Conservation (phyloP, 352 stramenopile species). For the Globisporangium barbulae region DNA sequence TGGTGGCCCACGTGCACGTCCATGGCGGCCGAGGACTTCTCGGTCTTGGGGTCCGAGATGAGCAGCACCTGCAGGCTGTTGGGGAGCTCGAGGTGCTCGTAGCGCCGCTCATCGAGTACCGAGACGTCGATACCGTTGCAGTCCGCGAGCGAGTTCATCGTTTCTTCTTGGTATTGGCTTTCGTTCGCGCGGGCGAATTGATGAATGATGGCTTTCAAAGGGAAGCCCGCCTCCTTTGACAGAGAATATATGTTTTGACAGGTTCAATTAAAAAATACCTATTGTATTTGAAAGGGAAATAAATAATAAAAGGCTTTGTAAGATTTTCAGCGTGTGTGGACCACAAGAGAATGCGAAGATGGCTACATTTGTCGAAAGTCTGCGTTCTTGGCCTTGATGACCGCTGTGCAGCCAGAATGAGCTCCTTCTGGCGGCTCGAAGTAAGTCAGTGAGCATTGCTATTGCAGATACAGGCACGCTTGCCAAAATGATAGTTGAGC, state of each 20-base stretch:
- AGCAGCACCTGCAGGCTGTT: conserved; percentile 74
- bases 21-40: conserved; percentile 92
- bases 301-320: too few species aligned
- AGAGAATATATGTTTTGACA: background rate
- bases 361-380: too few species aligned
- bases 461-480: too few species aligned
- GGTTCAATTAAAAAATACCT: background rate
- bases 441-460: too few species aligned
- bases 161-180: background rate
- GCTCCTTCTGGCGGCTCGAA: too few species aligned
- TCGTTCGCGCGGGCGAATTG: background rate
- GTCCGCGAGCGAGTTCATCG: conserved; percentile 15
- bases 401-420: too few species aligned
- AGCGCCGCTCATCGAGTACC: conserved; percentile 57
- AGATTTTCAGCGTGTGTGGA: background rate
- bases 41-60: conserved; percentile 90
- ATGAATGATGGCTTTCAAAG: background rate
- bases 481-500: too few species aligned
- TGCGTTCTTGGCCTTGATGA: too few species aligned
- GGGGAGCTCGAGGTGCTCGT: conserved; percentile 44
- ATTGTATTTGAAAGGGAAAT: background rate
- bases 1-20: conserved; percentile 94
- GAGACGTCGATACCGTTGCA: conserved; percentile 46
- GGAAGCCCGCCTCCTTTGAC: background rate
- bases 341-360: background rate